Evolutionary conservation across 164 flowering plant species (phyloP).

Genomic region (Paratinospora sagittata): DNA sequence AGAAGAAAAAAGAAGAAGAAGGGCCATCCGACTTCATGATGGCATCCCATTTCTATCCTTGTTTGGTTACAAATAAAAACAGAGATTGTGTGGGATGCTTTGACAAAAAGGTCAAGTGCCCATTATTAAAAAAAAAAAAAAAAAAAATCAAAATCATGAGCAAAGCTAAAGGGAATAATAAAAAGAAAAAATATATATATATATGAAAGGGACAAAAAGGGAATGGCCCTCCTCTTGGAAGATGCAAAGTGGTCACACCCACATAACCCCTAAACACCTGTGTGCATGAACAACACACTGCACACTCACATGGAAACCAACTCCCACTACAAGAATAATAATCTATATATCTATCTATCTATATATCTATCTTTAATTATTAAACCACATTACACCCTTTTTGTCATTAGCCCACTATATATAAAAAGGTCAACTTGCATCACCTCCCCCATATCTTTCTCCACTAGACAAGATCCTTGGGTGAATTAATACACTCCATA

Average conservation of each 20-base stretch:
- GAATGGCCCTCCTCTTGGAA: constrained; percentile 6
- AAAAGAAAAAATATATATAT: background rate
- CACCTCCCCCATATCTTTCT: constrained; percentile 10
- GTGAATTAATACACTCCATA: background rate
- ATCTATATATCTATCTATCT: no score
- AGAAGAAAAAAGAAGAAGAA: background rate
- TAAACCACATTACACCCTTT: constrained; percentile 13
- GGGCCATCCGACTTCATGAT: background rate
- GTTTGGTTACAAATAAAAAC: constrained; percentile 10
- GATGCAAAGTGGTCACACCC: constrained; percentile 8
- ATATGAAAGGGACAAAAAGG: constrained; percentile 10
- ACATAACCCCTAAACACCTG: background rate
- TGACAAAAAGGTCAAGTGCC: constrained; percentile 9
- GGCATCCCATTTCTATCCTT: constrained; percentile 5
- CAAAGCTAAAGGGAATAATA: background rate
- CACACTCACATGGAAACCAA: constrained; percentile 26
- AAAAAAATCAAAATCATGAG: background rate
- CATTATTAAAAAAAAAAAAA: background rate
- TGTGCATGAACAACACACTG: constrained; percentile 1
- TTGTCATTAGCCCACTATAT: constrained; percentile 21
- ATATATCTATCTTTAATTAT: no score
- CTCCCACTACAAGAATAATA: constrained; percentile 9
- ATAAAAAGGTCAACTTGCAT: constrained; percentile 23
- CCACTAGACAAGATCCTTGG: constrained; percentile 11
- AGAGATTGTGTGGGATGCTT: constrained; percentile 12